Conservation (phyloP, 2,329 filamentous ascomycete genomes). For the Diaporthe sp. region DNA sequence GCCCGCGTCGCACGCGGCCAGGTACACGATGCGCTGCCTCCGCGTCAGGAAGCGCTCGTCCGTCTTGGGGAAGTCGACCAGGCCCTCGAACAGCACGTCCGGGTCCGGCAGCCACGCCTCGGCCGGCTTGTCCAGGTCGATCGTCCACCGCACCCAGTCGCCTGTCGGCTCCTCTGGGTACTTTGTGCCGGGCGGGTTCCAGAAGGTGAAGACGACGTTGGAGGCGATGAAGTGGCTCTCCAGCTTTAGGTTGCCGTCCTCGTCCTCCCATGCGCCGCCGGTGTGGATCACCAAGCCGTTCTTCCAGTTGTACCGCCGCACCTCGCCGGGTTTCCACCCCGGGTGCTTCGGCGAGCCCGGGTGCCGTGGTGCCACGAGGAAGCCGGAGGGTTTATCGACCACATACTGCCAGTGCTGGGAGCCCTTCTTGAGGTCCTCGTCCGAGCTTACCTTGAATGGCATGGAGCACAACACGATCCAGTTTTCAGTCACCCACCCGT, state of each 20-base stretch:
- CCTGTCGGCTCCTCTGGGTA: constrained; percentile 53
- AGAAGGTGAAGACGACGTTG: constrained; percentile 48
- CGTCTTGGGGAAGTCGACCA: constrained; percentile 51
- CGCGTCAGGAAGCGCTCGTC: constrained; percentile 57
- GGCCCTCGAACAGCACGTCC: constrained; percentile 41
- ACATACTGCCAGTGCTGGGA: neutral
- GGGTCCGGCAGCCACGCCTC: constrained; percentile 46
- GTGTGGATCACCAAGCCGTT: constrained; percentile 51
- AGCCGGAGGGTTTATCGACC: neutral
- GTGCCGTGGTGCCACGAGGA: neutral
- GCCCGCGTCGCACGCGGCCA: constrained; percentile 49
- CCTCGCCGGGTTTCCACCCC: constrained; percentile 2
- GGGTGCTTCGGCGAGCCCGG: neutral
- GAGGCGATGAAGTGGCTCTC: constrained; percentile 44
- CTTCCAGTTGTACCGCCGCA: constrained; percentile 51
- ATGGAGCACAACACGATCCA: constrained; percentile 46
- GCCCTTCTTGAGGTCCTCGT: neutral
- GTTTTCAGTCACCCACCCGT: constrained; percentile 56
- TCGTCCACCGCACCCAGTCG: constrained; percentile 51
- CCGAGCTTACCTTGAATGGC: neutral
- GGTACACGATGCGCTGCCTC: constrained; percentile 52
- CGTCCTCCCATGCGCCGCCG: constrained; percentile 52
- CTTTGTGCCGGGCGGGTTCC: neutral
- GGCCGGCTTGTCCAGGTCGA: constrained; percentile 51
- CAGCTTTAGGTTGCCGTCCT: constrained; percentile 55